Conservation (phyloP, 768 basidiomycete genomes). For the Megacollybia marginata region DNA sequence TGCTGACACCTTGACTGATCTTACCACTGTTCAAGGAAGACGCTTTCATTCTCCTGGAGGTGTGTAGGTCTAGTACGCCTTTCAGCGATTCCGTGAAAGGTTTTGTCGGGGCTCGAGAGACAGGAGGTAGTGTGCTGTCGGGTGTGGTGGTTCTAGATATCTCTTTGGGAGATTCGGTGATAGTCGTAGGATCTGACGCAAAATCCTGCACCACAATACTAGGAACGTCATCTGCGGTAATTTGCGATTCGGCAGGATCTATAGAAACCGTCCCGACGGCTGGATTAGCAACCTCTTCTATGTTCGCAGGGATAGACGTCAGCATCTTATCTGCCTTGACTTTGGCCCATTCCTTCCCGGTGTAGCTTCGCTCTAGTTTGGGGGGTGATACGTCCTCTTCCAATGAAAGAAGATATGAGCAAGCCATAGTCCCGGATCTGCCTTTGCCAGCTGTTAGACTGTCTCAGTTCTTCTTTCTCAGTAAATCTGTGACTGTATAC, state of each 20-base stretch:
- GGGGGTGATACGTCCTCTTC: slow-evolving; percentile 40
- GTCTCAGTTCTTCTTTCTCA: slow-evolving; percentile 1
- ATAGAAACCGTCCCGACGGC: neutral
- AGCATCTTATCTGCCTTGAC: slow-evolving; percentile 42
- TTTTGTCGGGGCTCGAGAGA: slow-evolving; percentile 1
- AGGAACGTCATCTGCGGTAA: neutral
- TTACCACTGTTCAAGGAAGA: slow-evolving; percentile 22
- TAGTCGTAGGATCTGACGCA: neutral
- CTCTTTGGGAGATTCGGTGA: neutral
- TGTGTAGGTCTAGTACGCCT: slow-evolving; percentile 61
- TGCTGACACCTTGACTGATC: slow-evolving; percentile 59
- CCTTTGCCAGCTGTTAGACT: slow-evolving; percentile 62
- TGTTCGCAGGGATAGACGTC: slow-evolving; percentile 38
- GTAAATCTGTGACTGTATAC: slow-evolving; percentile 21
- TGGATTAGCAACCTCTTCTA: slow-evolving; percentile 12
- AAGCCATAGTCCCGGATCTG: slow-evolving; percentile 80
- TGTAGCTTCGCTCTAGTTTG: slow-evolving; percentile 36
- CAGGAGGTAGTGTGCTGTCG: neutral
- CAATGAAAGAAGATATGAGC: slow-evolving; percentile 68
- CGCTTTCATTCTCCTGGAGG: slow-evolving; percentile 59
- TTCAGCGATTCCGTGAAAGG: slow-evolving; percentile 36
- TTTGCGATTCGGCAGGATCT: too few relatives aligned
- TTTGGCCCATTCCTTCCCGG: slow-evolving; percentile 40
- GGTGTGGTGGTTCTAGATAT: neutral
- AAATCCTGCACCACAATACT: neutral